phyloP scores from a whole-genome alignment of 2,329 filamentous ascomycete genomes.

The Trichoderma brevicompactum region DNA sequence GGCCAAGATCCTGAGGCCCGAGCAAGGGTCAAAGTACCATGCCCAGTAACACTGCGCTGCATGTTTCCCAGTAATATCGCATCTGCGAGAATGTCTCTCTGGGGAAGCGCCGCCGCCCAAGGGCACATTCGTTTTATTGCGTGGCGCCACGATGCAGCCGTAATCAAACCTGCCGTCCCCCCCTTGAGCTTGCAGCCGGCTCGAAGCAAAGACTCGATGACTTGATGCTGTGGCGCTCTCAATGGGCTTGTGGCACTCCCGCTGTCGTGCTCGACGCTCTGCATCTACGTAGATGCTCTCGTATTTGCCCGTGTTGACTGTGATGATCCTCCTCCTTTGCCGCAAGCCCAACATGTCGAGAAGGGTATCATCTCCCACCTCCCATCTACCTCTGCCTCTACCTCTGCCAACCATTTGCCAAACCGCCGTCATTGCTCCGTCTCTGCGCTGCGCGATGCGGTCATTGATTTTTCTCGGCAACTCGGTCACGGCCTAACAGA shows the following conservation, averaged over 20 bases:
- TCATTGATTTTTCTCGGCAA: constrained; percentile 24
- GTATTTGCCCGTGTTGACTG: neutral
- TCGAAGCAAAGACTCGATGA: neutral
- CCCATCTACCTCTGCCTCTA: neutral
- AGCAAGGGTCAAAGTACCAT: neutral
- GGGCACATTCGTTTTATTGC: constrained; percentile 15
- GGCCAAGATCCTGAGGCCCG: too few relatives aligned
- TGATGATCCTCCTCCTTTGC: too few relatives aligned
- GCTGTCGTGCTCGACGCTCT: neutral
- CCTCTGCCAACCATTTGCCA: neutral
- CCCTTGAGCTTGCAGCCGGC: neutral
- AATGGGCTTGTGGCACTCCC: neutral
- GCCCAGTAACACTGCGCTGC: neutral
- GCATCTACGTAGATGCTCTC: neutral
- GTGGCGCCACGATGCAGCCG: constrained; percentile 22
- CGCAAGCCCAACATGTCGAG: too few relatives aligned
- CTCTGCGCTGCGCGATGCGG: constrained; percentile 17
- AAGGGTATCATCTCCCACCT: too few relatives aligned
- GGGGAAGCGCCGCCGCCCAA: constrained; percentile 13
- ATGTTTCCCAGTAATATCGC: neutral
- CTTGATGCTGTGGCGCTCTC: constrained; percentile 9
- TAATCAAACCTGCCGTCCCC: constrained; percentile 16
- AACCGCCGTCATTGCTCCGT: neutral
- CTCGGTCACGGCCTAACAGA: constrained; percentile 18
- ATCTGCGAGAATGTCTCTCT: neutral